Conservation (phyloP, 495 filamentous ascomycete genomes). For the Penicillium fimorum region DNA sequence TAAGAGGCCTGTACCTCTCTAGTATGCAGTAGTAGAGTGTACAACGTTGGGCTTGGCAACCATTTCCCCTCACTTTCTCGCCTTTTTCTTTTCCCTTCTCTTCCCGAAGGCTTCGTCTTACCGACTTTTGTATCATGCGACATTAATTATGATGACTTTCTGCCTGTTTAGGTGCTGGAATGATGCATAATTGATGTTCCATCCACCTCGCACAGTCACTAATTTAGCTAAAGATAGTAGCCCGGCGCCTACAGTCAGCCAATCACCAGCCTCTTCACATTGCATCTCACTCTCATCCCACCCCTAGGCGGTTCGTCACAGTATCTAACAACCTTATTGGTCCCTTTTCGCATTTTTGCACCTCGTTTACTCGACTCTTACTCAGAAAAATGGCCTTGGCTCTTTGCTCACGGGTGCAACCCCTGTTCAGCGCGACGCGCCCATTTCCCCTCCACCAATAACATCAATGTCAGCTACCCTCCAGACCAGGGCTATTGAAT, state of each 20-base stretch:
- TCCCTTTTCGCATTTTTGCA: neutral
- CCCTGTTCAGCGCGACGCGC: conserved; percentile 25
- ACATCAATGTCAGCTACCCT: neutral
- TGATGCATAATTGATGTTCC: conserved; percentile 8
- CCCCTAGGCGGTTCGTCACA: conserved; percentile 6
- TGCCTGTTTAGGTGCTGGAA: neutral
- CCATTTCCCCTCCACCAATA: conserved; percentile 22
- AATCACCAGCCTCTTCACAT: conserved; percentile 12
- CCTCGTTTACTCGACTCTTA: neutral
- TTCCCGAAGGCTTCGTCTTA: neutral
- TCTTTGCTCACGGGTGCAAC: conserved; percentile 5
- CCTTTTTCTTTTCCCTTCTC: neutral
- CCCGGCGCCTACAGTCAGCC: conserved; percentile 7
- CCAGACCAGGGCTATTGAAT: conserved; percentile 16
- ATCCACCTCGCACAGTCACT: neutral
- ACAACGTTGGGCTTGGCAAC: neutral
- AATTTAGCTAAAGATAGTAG: conserved; percentile 14
- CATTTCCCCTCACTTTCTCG: conserved; percentile 4
- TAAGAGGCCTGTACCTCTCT: neutral
- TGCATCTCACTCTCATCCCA: neutral
- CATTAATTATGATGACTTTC: neutral
- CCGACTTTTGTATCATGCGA: neutral
- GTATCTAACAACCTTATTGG: conserved; percentile 5
- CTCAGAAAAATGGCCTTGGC: conserved; percentile 3
- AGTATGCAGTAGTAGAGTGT: conserved; percentile 5